Base-by-base conservation (phyloP, 2,329 filamentous ascomycete genomes). In the Amauroascus niger region DNA sequence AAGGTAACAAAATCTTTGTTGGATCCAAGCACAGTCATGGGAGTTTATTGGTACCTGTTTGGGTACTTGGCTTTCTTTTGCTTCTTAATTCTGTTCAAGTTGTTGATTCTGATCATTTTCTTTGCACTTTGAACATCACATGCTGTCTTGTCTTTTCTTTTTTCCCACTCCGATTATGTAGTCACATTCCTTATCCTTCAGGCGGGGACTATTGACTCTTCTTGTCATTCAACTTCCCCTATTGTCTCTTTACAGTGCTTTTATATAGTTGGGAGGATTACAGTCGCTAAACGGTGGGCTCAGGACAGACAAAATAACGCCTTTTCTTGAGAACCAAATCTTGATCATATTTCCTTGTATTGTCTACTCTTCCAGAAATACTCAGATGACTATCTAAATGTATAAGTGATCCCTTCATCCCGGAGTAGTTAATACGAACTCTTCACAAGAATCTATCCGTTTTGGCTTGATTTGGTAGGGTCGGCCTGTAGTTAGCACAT, bases 1-100 rank as follows among this genome's bases (percentile, higher is more conserved):
- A 53, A 53, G 49, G 51, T 35, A 53, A 43, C 51, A 26, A 52
- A 40, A 39, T 30, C n/a, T 45, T 46, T 52, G 51, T 43, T 41
- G 51, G 33, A 41, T 32, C 18, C 28, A 35, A 41, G 35, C 37
- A 53, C 37, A 44, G 16, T 40, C n/a, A 41, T 48, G 33, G 43
- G 32, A 49, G 51, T 53, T 41, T 53, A 20, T 26, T 40, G 30
- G 40, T 46, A 20, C 20, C 7, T 41, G 11, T 44, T 45, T 51
- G 16, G 30, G 40, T 52, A 45, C 35, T 6, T 40, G 30, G 22
- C 4, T 45, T 26, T 28, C 14, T 35, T 28, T n/a, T 28, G 39
- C 20, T 41, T n/a, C 30, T 18, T 32, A 24, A 32, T 24, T 44
- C 33, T 41, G 35, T 50, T 43, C 22, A 30, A 32, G 35, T 24